These are phyloP conservation scores for Kodamaea neixiangensis DNA, from an alignment of 805 yeast genomes.

Conservation along the genomic window DNA sequence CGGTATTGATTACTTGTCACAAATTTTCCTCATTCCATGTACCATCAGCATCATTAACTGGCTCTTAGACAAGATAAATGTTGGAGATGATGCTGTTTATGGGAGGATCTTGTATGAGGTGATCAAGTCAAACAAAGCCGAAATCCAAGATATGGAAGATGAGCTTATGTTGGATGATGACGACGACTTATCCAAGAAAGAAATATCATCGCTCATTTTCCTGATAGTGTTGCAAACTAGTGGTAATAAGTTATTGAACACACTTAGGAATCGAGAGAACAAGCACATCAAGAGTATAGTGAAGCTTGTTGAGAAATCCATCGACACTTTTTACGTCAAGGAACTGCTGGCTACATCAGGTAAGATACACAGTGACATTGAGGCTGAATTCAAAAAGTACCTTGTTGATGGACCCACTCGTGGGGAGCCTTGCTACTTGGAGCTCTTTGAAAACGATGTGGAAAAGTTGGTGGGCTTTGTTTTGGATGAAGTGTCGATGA, in stretches of 20 bases:
- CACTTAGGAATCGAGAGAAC: slow-evolving; percentile 19
- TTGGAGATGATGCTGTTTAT: slow-evolving; percentile 14
- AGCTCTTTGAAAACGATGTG: background rate
- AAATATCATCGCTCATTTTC: slow-evolving; percentile 20
- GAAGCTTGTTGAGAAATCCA: slow-evolving; percentile 9
- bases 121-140: slow-evolving; percentile 21
- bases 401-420: background rate
- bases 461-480: slow-evolving; percentile 5
- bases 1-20: slow-evolving; percentile 86
- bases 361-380: slow-evolving; percentile 6
- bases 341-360: background rate
- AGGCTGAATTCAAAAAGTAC: slow-evolving; percentile 6
- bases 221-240: slow-evolving; percentile 27
- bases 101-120: slow-evolving; percentile 27
- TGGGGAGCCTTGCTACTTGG: slow-evolving; percentile 2
- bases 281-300: slow-evolving; percentile 16
- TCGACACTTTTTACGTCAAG: slow-evolving; percentile 14
- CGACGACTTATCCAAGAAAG: slow-evolving; percentile 10
- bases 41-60: slow-evolving; percentile 40
- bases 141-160: slow-evolving; percentile 16
- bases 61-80: slow-evolving; percentile 19
- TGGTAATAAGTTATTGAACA: slow-evolving; percentile 18
- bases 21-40: slow-evolving; percentile 68
- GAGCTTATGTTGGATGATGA: slow-evolving; percentile 3
- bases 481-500: slow-evolving; percentile 7